Percentiles rank a stretch among this genome's conserved stretches.
These are phyloP conservation scores for Phytophthora agathidicida DNA, from an alignment of 352 stramenopile species.

Conservation along the genomic window DNA sequence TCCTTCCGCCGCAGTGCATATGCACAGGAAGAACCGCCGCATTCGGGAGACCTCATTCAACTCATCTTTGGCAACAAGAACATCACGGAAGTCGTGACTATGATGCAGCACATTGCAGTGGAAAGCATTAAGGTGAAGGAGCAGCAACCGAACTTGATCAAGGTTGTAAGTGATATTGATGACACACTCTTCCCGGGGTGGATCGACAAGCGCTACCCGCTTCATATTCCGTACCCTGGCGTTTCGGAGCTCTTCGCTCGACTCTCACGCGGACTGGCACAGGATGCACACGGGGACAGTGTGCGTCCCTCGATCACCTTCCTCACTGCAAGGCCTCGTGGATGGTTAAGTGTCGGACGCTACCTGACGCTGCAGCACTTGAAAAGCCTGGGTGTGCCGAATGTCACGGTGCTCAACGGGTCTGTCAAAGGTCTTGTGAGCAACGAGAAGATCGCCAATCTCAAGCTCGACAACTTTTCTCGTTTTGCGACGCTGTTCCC, in stretches of 20 bases:
- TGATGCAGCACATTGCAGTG: conserved; percentile 87
- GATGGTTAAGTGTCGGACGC: conserved; percentile 78
- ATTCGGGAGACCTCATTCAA: conserved; percentile 79
- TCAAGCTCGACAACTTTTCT: conserved; percentile 86
- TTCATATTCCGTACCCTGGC: conserved; percentile 82
- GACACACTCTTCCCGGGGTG: conserved; percentile 84
- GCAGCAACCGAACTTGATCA: conserved; percentile 64
- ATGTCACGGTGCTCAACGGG: conserved; percentile 82
- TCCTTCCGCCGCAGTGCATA: conserved; percentile 8
- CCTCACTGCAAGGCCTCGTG: conserved; percentile 77
- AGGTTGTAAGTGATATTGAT: conserved; percentile 89
- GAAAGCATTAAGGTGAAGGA: conserved; percentile 75
- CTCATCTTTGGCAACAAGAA: conserved; percentile 83
- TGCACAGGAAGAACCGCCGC: conserved; percentile 46
- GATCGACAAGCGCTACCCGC: conserved; percentile 73
- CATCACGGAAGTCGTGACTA: conserved; percentile 76
- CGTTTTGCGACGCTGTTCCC: conserved; percentile 81
- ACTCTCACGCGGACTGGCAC: conserved; percentile 61
- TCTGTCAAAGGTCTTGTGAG: conserved; percentile 82
- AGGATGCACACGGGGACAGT: conserved; percentile 38
- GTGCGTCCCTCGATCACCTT: conserved; percentile 75
- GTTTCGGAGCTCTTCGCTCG: conserved; percentile 73
- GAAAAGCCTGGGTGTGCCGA: conserved; percentile 73
- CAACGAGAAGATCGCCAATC: conserved; percentile 81
- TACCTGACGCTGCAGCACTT: conserved; percentile 85